These are phyloP conservation scores for Xylariaceae sp. DNA, from an alignment of 2,329 filamentous ascomycete species.

Conservation along the genomic window DNA sequence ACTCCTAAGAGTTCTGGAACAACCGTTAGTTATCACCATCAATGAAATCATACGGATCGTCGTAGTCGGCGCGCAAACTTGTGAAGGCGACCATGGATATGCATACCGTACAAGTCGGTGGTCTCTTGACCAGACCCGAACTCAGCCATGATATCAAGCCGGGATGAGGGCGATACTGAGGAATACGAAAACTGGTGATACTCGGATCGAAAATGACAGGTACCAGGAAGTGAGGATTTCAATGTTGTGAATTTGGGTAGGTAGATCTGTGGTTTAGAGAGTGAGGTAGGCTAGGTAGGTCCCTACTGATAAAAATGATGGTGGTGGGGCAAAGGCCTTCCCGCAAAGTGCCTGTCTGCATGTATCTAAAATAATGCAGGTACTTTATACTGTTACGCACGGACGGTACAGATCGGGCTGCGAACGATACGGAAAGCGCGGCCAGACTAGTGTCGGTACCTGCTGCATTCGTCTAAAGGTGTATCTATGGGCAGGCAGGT, in stretches of 20 bases:
- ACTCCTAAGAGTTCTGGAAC: constrained; percentile 71
- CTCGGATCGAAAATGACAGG: constrained; percentile 14
- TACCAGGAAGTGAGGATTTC: constrained; percentile 19
- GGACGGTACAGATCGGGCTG: background rate
- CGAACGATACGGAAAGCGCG: background rate
- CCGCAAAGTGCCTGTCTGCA: background rate
- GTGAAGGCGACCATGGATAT: background rate
- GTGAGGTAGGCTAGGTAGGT: background rate
- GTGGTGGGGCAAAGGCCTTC: constrained; percentile 21
- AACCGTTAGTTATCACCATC: constrained; percentile 5
- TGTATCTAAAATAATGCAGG: background rate
- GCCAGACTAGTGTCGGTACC: background rate
- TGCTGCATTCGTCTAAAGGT: background rate
- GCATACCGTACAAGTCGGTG: constrained; percentile 52
- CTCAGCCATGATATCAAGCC: constrained; percentile 26
- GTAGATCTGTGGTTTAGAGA: background rate
- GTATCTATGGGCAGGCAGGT: constrained; percentile 14
- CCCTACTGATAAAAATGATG: background rate
- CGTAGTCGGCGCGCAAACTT: background rate
- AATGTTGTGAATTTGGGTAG: background rate
- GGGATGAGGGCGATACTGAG: constrained; percentile 1
- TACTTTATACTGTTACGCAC: background rate
- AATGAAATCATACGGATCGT: background rate
- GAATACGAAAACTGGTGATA: background rate
- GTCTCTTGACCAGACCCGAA: constrained; percentile 23